These are phyloP conservation scores for Danielia oregonensis DNA, from an alignment of 805 yeast genomes.

Conservation along the genomic window DNA sequence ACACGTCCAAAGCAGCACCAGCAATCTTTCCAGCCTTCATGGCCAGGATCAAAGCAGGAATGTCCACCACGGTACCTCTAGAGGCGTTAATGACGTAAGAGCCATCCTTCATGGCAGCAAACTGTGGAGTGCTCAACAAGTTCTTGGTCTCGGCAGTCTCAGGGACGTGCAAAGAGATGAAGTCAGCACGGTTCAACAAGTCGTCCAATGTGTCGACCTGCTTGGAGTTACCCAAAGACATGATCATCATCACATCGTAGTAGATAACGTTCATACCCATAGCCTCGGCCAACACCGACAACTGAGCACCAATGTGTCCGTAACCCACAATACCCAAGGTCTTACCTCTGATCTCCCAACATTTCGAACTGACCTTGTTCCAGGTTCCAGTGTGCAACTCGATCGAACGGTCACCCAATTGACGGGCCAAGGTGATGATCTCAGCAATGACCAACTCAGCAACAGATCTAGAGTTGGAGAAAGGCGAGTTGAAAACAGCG, in stretches of 20 bases:
- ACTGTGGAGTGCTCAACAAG: constrained; percentile 83
- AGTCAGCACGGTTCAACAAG: constrained; percentile 76
- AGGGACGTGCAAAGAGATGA: constrained; percentile 92
- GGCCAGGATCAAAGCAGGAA: constrained; percentile 89
- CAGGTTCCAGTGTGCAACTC: constrained; percentile 96
- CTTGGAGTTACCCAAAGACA: constrained; percentile 95
- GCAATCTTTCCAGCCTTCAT: constrained; percentile 91
- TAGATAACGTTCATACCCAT: constrained; percentile 96
- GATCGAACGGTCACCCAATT: constrained; percentile 91
- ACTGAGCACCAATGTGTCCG: constrained; percentile 97
- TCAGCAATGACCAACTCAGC: constrained; percentile 97
- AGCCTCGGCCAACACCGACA: constrained; percentile 94
- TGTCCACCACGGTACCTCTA: constrained; percentile 96
- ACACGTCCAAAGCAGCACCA: constrained; percentile 96
- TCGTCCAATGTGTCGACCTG: constrained; percentile 86
- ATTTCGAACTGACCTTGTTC: constrained; percentile 92
- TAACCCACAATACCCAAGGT: constrained; percentile 96
- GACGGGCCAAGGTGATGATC: constrained; percentile 91
- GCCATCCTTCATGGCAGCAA: constrained; percentile 95
- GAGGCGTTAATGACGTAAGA: constrained; percentile 93
- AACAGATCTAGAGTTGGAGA: constrained; percentile 96
- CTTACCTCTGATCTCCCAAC: constrained; percentile 99
- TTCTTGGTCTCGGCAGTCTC: constrained; percentile 90
- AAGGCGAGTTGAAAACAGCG: constrained; percentile 97
- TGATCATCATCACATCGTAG: constrained; percentile 87